Base-by-base conservation (phyloP, 1,284 basidiomycete genomes). In the Sanghuangporus weigelae region DNA sequence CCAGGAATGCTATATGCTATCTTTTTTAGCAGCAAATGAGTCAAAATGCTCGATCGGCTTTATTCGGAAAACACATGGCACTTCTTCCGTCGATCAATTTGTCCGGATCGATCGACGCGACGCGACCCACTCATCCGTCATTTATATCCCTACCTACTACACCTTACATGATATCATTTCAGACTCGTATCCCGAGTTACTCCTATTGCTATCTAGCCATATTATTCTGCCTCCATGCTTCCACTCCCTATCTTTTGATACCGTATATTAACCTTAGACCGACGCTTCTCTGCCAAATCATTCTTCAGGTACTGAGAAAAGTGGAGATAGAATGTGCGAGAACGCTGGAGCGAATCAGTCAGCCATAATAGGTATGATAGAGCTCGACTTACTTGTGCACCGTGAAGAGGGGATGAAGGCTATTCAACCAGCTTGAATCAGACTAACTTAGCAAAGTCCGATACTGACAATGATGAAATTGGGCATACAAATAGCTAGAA, bases 401-500 rank as follows among this genome's bases (percentile, higher is more conserved):
- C 12, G 81, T 81, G 66, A 82, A 85, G 31, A 84, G 63, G 16
- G 83, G 84, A 67, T 84, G 83, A 19, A 85, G 72, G 2, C 74
- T 71, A 67, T 84, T 84, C 57, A 85, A 67, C 83, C 83, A 85
- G 71, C 82, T 84, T 60, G 7, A 59, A 38, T 35, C 35, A 0
- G 12, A 65, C 31, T 65, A 55, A 4, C 14, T 38, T 38, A 38
- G 11, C 8, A 54, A 36, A 4, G 31, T n/a, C 31, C 16, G 31
- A 44, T 14, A 26, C 10, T 1, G 42, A 40, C 21, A 49, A 55
- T 21, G 31, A 58, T 11, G 19, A 21, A 19, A 31, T 31, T 7
- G n/a, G 8, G 77, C 84, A 73, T 70, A 85, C 85, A 87, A 87
- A 70, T 86, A 87, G 57, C 76, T 85, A 16, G 82, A 83, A 49